These are phyloP conservation scores for Auricularia sp. DNA, from an alignment of 768 basidiomycete genomes.

Conservation along the genomic window DNA sequence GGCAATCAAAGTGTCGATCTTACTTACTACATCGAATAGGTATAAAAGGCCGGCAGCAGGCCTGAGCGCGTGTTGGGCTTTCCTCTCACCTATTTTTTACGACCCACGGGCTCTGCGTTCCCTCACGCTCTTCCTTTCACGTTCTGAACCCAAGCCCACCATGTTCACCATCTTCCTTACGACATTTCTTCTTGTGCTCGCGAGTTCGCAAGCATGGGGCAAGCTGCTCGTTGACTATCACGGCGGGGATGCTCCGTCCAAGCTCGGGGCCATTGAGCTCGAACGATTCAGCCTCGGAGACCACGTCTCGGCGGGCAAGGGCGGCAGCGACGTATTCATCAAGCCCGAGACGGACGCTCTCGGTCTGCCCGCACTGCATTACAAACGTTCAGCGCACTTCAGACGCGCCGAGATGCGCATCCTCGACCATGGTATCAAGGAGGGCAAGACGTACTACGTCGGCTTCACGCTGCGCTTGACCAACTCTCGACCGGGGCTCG, in stretches of 20 bases:
- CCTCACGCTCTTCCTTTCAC: neutral
- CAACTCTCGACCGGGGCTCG: neutral
- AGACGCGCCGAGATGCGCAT: neutral
- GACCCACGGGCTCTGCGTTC: neutral
- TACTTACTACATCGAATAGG: no score
- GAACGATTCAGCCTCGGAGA: neutral
- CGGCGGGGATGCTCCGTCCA: neutral
- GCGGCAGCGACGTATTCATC: slow-evolving; percentile 1
- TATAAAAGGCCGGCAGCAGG: neutral
- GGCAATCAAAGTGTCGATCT: no score
- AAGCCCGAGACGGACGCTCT: neutral
- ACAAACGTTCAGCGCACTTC: neutral
- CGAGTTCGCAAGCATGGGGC: neutral
- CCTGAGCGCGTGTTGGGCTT: neutral
- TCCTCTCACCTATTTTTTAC: neutral
- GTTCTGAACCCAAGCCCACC: neutral
- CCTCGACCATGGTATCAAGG: neutral
- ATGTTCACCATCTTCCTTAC: neutral
- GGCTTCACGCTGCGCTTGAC: neutral
- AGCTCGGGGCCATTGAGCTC: neutral
- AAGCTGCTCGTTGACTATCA: neutral
- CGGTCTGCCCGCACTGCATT: neutral
- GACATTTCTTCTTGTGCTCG: neutral
- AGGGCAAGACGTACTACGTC: neutral
- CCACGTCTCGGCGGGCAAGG: neutral